Base-by-base conservation (phyloP, 495 filamentous ascomycete species). In the Annulohypoxylon moriforme region DNA sequence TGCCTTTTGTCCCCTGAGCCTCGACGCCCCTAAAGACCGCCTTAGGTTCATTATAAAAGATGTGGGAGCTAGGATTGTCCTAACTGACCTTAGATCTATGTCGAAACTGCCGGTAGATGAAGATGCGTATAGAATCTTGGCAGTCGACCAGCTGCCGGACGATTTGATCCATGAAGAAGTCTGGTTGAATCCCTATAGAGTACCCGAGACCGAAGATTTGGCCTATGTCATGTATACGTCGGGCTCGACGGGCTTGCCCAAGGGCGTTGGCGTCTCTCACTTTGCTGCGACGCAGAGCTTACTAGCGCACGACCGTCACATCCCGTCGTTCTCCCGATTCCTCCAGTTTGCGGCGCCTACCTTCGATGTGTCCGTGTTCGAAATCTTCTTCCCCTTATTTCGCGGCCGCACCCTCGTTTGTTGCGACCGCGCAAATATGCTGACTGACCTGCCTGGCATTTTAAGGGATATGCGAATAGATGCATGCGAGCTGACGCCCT, bases 151-250 rank as follows among this genome's bases (percentile, higher is more conserved):
- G 11, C 18, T 55, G 18, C 8, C 67, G 8, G 61, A 73, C 1
- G 0, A 22, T 11, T 4, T 40, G 3, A 50, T 20, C 18, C 36
- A 22, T 11, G 40, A 55, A 0, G n/a, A 7, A n/a, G 0, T 20
- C 13, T 27, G 52, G 5, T 3, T 24, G 7, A 10, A 22, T 11
- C 24, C 47, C 3, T 59, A 64, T 33, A 72, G 55, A 27, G 27
- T 71, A 16, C 62, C 76, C 1, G 63, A 46, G 4, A 62, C 79
- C 1, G 53, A 69, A 1, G 84, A 92, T 69, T 73, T 93, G 6
- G 94, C 93, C 16, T 97, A 97, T 79, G 86, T 97, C 46, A 92
- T 97, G 88, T 97, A 97, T 73, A 97, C 94, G 0, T 94, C 91
- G 13, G 94, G 94, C 11, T 94, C 92, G 5, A 97, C 93, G 0